A percentile compares a stretch with the other conserved stretches of the same genome.
Conservation (phyloP, 2,329 filamentous ascomycete species). For the Colletotrichum plurivorum region DNA sequence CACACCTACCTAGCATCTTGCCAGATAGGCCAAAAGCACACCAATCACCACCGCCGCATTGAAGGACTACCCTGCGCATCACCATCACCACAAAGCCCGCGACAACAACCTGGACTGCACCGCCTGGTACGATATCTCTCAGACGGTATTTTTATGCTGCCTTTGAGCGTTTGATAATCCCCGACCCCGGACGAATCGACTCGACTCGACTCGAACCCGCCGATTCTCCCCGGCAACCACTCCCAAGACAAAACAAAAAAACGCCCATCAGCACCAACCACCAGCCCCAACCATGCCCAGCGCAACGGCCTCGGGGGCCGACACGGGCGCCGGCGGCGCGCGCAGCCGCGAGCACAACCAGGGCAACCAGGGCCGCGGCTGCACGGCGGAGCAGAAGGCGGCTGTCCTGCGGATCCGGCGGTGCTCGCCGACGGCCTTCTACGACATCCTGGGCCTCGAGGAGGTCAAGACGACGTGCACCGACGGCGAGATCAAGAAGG, state of each 20-base stretch:
- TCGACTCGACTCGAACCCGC: neutral
- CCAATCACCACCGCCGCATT: slow-evolving; percentile 21
- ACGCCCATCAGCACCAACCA: neutral
- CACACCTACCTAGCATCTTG: slow-evolving; percentile 27
- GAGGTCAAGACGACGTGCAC: slow-evolving; percentile 74
- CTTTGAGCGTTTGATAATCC: neutral
- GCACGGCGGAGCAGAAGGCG: slow-evolving; percentile 90
- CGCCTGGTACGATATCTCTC: too few species aligned
- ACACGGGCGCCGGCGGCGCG: slow-evolving; percentile 58
- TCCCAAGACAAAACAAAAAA: neutral
- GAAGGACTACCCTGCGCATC: slow-evolving; percentile 13
- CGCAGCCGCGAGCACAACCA: slow-evolving; percentile 79
- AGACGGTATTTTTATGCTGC: too few species aligned
- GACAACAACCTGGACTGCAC: neutral
- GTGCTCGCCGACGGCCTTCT: slow-evolving; percentile 90
- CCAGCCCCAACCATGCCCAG: slow-evolving; percentile 56
- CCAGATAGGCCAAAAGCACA: slow-evolving; percentile 33
- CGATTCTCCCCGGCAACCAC: slow-evolving; percentile 16
- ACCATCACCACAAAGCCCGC: slow-evolving; percentile 4
- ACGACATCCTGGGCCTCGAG: slow-evolving; percentile 90
- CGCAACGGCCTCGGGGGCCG: slow-evolving; percentile 69
- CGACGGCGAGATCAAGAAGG: slow-evolving; percentile 95
- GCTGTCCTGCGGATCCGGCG: slow-evolving; percentile 90
- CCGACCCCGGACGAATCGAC: neutral
- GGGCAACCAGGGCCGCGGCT: slow-evolving; percentile 82